These are phyloP conservation scores for Tubosaeta sp. DNA, from an alignment of 768 basidiomycete genomes.

Conservation along the genomic window DNA sequence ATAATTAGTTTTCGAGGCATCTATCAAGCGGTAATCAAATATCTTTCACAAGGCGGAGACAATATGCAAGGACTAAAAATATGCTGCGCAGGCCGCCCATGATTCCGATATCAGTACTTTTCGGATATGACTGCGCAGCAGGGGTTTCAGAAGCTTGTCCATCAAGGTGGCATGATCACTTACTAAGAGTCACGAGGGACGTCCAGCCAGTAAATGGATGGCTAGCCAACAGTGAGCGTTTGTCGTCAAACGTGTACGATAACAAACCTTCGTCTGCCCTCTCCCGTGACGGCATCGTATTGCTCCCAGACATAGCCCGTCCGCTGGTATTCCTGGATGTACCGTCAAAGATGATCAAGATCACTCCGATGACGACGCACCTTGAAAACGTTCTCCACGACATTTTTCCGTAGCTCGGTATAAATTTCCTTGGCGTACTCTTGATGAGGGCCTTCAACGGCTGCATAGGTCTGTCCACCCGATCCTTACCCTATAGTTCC, in stretches of 20 bases:
- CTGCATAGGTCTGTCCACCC: slow-evolving; percentile 62
- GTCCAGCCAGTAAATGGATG: slow-evolving; percentile 99
- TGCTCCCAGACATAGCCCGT: slow-evolving; percentile 99
- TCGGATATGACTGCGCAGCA: slow-evolving; percentile 56
- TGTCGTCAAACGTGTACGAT: background rate
- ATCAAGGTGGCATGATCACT: slow-evolving; percentile 30
- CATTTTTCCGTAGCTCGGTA: slow-evolving; percentile 68
- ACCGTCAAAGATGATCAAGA: slow-evolving; percentile 3
- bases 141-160: slow-evolving; percentile 2
- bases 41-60: background rate
- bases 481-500: slow-evolving; percentile 1
- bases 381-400: slow-evolving; percentile 80
- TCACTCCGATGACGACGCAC: slow-evolving; percentile 28
- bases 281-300: slow-evolving; percentile 80
- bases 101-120: slow-evolving; percentile 44
- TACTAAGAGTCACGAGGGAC: slow-evolving; percentile 82
- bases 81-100: background rate
- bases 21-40: background rate
- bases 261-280: slow-evolving; percentile 78
- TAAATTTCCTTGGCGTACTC: slow-evolving; percentile 75
- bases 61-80: background rate
- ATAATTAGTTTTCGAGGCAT: background rate
- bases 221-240: slow-evolving; percentile 36
- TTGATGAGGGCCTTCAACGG: slow-evolving; percentile 77
- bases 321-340: slow-evolving; percentile 74